Evolutionary conservation across 1,284 basidiomycete genomes (phyloP).

Genomic region (Ceratobasidium sp.): DNA sequence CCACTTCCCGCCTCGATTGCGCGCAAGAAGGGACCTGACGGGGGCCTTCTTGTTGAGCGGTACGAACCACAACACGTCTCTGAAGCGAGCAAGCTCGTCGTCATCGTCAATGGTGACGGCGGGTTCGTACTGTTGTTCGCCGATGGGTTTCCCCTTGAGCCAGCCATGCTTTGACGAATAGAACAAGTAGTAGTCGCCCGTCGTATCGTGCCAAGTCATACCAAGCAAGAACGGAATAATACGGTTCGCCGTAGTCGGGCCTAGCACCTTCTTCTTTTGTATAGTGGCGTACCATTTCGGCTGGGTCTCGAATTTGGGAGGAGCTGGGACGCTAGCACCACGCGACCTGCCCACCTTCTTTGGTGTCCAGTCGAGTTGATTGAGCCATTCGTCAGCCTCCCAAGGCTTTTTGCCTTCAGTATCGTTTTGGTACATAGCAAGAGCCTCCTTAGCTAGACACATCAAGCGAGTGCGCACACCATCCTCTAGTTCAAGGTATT

Average conservation of each 20-base stretch:
- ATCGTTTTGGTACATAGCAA: constrained; percentile 53
- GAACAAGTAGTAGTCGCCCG: constrained; percentile 34
- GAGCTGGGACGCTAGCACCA: background rate
- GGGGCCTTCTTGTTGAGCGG: background rate
- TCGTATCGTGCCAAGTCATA: constrained; percentile 54
- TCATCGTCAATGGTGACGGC: constrained; percentile 24
- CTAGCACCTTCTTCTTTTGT: constrained; percentile 19
- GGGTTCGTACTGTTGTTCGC: constrained; percentile 35
- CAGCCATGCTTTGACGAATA: constrained; percentile 19
- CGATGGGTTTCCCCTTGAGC: constrained; percentile 40
- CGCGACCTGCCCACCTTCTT: constrained; percentile 63
- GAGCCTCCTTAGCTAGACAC: constrained; percentile 75
- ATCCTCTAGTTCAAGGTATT: constrained; percentile 81
- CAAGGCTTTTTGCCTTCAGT: constrained; percentile 61
- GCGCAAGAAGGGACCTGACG: constrained; percentile 5
- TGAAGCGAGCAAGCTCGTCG: constrained; percentile 24
- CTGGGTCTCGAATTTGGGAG: background rate
- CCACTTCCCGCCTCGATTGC: constrained; percentile 22
- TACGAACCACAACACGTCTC: constrained; percentile 16
- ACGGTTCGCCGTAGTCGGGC: constrained; percentile 12
- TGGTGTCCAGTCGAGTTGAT: constrained; percentile 95
- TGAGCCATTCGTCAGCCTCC: constrained; percentile 87
- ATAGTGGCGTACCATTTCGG: constrained; percentile 34
- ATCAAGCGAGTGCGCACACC: constrained; percentile 77
- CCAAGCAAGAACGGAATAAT: constrained; percentile 47